Conservation (phyloP, 768 basidiomycete species). For the Dentipellis sp. region DNA sequence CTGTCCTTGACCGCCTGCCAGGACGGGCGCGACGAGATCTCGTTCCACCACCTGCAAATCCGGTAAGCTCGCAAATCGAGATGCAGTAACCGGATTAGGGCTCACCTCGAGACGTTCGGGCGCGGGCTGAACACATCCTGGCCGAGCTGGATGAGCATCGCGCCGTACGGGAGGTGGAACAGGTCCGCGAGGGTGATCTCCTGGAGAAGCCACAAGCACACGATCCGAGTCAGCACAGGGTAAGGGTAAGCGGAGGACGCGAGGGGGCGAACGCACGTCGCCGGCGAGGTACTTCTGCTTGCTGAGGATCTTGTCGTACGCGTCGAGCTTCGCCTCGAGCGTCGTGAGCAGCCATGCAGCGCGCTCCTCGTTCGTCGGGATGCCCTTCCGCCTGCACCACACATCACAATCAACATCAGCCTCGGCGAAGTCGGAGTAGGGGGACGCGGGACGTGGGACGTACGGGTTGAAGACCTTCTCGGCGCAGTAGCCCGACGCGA, state of each 20-base stretch:
- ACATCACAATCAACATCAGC: background rate
- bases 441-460: constrained; percentile 9
- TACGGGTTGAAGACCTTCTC: constrained; percentile 49
- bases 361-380: constrained; percentile 17
- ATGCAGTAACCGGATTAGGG: background rate
- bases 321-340: constrained; percentile 36
- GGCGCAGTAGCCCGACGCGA: constrained; percentile 28
- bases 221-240: background rate
- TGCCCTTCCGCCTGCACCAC: constrained; percentile 13
- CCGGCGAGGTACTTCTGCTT: constrained; percentile 45
- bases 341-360: constrained; percentile 18
- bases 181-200: constrained; percentile 48
- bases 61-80: background rate
- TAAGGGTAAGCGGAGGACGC: background rate
- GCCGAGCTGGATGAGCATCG: constrained; percentile 18
- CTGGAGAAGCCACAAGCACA: constrained; percentile 12
- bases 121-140: constrained; percentile 23
- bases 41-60: constrained; percentile 40
- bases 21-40: constrained; percentile 33
- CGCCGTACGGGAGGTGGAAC: constrained; percentile 43
- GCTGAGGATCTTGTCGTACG: constrained; percentile 45
- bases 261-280: constrained; percentile 19
- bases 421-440: background rate
- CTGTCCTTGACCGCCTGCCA: constrained; percentile 36
- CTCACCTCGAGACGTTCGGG: constrained; percentile 37